These are phyloP conservation scores for Colletotrichum sp. DNA, from an alignment of 2,329 filamentous ascomycete genomes.

Conservation along the genomic window DNA sequence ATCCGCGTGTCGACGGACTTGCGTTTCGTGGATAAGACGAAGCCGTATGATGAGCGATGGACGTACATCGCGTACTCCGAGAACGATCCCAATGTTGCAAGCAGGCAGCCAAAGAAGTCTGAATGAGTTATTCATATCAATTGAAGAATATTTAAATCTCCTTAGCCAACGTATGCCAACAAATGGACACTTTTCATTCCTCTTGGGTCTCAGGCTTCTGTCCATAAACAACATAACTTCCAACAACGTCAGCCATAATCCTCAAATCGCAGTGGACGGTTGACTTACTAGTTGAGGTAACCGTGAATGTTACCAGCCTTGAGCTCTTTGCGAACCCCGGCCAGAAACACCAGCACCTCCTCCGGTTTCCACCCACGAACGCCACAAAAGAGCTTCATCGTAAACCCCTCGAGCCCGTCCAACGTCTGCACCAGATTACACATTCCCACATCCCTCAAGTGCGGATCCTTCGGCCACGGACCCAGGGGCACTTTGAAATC, in stretches of 20 bases:
- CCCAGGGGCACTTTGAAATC: too few species aligned
- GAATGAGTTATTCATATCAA: neutral
- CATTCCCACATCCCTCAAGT: too few species aligned
- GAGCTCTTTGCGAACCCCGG: neutral
- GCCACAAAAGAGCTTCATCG: too few species aligned
- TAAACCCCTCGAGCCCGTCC: too few species aligned
- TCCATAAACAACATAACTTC: neutral
- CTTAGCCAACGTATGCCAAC: neutral
- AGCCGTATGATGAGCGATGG: slow-evolving; percentile 48
- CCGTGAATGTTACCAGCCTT: neutral
- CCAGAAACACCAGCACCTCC: neutral
- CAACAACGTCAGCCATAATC: neutral
- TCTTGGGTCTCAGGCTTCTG: neutral
- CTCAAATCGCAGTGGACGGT: neutral
- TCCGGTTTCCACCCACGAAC: neutral
- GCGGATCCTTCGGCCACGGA: too few species aligned
- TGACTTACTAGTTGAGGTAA: neutral
- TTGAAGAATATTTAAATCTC: neutral
- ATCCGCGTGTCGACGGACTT: slow-evolving; percentile 62
- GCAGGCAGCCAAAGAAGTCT: neutral
- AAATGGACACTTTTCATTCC: neutral
- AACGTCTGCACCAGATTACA: too few species aligned
- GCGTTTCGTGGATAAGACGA: slow-evolving; percentile 55
- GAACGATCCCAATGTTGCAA: neutral
- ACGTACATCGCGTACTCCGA: neutral